These are phyloP conservation scores for Penicillium longicatenatum DNA, from an alignment of 495 filamentous ascomycete genomes.

Conservation along the genomic window DNA sequence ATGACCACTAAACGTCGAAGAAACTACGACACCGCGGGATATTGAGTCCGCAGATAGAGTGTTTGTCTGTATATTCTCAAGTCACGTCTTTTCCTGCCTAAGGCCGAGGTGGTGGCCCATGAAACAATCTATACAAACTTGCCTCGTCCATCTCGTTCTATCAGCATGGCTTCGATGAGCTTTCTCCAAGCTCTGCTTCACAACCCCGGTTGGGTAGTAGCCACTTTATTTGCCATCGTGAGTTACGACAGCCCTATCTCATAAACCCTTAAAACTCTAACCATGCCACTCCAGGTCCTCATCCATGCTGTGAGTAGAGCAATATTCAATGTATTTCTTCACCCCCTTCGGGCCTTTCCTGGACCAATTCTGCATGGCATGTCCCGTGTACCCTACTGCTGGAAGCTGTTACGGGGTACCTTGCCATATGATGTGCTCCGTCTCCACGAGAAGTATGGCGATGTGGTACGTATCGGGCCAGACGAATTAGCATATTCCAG, in stretches of 20 bases:
- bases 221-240: background rate
- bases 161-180: slow-evolving; percentile 3
- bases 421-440: slow-evolving; percentile 1
- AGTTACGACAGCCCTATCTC: background rate
- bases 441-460: slow-evolving; percentile 9
- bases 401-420: background rate
- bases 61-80: no score
- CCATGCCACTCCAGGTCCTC: background rate
- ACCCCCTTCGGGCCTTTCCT: slow-evolving; percentile 4
- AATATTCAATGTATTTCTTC: slow-evolving; percentile 7
- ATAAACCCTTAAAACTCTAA: background rate
- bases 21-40: no score
- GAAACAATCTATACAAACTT: background rate
- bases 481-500: slow-evolving; percentile 11
- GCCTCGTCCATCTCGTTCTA: background rate
- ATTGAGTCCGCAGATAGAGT: no score
- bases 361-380: background rate
- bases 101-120: background rate
- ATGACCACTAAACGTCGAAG: background rate
- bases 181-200: background rate
- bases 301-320: background rate
- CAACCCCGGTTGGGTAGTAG: background rate
- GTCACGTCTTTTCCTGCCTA: background rate
- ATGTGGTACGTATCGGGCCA: slow-evolving; percentile 12
- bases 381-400: slow-evolving; percentile 3